Conservation (phyloP, 2,329 filamentous ascomycete genomes). For the Madurella mycetomatis region DNA sequence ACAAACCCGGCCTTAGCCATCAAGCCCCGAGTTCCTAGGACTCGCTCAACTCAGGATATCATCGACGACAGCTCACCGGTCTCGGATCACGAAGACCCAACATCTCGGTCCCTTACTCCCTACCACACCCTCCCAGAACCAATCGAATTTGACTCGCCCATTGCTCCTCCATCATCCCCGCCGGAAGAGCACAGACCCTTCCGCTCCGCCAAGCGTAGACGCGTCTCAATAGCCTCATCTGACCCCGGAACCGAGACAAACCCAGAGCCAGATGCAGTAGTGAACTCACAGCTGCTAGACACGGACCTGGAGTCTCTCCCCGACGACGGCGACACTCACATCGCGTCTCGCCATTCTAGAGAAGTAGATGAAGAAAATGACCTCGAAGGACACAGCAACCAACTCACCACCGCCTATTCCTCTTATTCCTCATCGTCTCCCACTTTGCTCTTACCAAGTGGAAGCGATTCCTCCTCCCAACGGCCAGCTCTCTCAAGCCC, state of each 20-base stretch:
- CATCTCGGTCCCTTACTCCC: background rate
- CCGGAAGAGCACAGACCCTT: conserved; percentile 4
- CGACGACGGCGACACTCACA: conserved; percentile 7
- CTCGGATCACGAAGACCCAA: background rate
- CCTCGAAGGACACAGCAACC: background rate
- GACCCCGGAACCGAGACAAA: conserved; percentile 3
- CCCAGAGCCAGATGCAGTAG: background rate
- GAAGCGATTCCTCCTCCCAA: background rate
- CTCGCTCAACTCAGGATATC: conserved; percentile 20
- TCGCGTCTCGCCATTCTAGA: conserved; percentile 1
- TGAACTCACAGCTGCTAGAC: background rate
- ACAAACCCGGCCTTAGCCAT: conserved; percentile 15
- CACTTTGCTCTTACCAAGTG: too few relatives aligned
- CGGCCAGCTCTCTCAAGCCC: background rate
- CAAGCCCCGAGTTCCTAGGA: conserved; percentile 13
- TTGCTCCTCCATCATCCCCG: conserved; percentile 16
- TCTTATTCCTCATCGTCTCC: too few relatives aligned
- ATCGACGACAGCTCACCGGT: conserved; percentile 27
- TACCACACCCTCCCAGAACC: conserved; percentile 19
- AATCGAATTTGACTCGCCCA: conserved; percentile 26
- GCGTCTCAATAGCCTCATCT: conserved; percentile 31
- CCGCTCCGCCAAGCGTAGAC: conserved; percentile 34
- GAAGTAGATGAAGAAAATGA: conserved; percentile 1
- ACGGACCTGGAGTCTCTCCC: background rate
- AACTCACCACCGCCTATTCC: background rate